A percentile compares a stretch with the other conserved stretches of the same genome.
phyloP scores from a whole-genome alignment of 805 yeast genomes.

The Candida hispaniensis region DNA sequence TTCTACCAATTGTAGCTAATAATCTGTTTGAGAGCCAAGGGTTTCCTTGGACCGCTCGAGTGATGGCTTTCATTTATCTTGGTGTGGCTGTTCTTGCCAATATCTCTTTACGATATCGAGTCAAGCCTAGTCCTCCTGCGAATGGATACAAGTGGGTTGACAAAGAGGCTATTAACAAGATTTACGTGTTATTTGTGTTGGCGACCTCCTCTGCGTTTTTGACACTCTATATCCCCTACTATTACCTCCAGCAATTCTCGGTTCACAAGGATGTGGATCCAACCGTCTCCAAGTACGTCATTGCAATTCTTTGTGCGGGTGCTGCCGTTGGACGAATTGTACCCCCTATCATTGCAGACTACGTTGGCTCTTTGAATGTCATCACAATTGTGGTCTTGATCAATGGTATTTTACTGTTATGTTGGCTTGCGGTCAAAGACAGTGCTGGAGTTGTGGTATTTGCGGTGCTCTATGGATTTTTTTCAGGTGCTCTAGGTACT shows the following conservation, averaged over 20 bases:
- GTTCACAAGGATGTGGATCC: conserved; percentile 1
- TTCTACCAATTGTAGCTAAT: conserved; percentile 33
- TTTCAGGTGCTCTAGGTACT: conserved; percentile 22
- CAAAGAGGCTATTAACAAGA: conserved; percentile 10
- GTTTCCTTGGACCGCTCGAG: conserved; percentile 37
- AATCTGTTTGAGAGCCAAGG: conserved; percentile 33
- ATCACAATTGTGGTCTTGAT: conserved; percentile 26
- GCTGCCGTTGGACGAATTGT: conserved; percentile 39
- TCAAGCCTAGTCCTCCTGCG: conserved; percentile 3
- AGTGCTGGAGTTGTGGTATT: conserved; percentile 21
- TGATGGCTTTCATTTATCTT: conserved; percentile 27
- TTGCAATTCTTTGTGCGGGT: conserved; percentile 24
- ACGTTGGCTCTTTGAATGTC: conserved; percentile 37
- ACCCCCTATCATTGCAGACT: conserved; percentile 39
- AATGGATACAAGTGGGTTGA: conserved; percentile 3
- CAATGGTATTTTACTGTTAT: conserved; percentile 28
- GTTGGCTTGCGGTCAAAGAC: conserved; percentile 22
- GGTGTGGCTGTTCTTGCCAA: conserved; percentile 19
- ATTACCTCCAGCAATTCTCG: conserved; percentile 16
- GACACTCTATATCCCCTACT: conserved; percentile 14
- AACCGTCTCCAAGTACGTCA: conserved; percentile 20
- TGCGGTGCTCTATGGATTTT: conserved; percentile 23
- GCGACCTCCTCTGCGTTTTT: conserved; percentile 20
- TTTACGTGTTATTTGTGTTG: conserved; percentile 30
- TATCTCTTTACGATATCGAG: conserved; percentile 7